Percentiles rank a stretch among this genome's conserved stretches.
These are phyloP conservation scores for Alternaria gansuensis DNA, from an alignment of 2,329 filamentous ascomycete species.

Conservation along the genomic window DNA sequence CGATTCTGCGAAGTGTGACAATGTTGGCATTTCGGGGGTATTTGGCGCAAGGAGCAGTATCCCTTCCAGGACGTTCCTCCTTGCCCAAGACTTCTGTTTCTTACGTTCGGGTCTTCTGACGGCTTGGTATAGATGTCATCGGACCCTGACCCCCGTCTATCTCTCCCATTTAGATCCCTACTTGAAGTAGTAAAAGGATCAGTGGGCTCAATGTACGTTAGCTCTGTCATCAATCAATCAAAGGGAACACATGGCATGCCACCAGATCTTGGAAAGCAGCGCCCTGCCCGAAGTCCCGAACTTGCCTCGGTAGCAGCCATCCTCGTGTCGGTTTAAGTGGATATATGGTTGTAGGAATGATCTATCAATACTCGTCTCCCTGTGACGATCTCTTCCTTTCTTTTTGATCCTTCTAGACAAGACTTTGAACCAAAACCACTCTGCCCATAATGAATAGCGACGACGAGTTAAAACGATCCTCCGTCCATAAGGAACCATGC, in stretches of 20 bases:
- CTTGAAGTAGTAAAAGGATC: not conserved
- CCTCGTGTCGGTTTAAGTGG: conserved; percentile 12
- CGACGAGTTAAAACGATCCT: conserved; percentile 24
- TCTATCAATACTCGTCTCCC: not conserved
- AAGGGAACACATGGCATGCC: conserved; percentile 4
- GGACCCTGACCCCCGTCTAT: not conserved
- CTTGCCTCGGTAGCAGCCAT: conserved; percentile 12
- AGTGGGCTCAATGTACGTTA: conserved; percentile 1
- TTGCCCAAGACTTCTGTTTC: conserved; percentile 1
- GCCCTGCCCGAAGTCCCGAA: conserved; percentile 1
- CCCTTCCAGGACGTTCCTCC: conserved; percentile 1
- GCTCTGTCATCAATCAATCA: not conserved
- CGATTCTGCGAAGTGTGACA: not conserved
- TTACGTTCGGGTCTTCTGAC: not conserved
- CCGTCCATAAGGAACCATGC: conserved; percentile 21
- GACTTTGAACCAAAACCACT: not conserved
- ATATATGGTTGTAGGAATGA: not conserved
- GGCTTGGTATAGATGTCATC: conserved; percentile 8
- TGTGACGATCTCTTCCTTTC: conserved; percentile 3
- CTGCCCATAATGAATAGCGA: conserved; percentile 23
- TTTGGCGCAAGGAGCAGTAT: conserved; percentile 4
- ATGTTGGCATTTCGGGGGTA: not conserved
- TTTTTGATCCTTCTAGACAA: conserved; percentile 7
- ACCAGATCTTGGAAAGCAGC: conserved; percentile 18
- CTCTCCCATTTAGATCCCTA: not conserved